Base-by-base conservation (phyloP, 2,329 filamentous ascomycete species). In the Colletotrichum zoysiae region DNA sequence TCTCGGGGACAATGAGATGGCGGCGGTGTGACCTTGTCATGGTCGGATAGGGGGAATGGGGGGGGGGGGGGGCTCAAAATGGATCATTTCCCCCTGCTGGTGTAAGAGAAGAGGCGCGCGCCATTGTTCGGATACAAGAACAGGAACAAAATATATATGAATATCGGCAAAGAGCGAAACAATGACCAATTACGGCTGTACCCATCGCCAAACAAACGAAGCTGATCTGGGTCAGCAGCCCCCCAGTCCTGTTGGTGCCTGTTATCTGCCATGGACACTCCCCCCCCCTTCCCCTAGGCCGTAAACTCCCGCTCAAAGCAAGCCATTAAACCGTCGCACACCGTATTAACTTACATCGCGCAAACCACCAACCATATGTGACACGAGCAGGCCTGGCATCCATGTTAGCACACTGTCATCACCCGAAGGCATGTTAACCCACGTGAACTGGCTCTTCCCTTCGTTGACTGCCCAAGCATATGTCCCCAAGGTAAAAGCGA, bases 1-100 rank as follows among this genome's bases (percentile, higher is more conserved):
- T 16, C 4, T 65, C 57, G 61, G 38, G 16, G 67, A 73, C 14
- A 42, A 73, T 12, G 67, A 70, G 70, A 70, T 70, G 67, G 55
- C 50, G 33, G 70, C 48, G 2, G 60, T 48, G 26, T 73, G 42
- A 71, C 33, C 14, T n/a, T 12, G 5, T 5, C 14, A 6, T 3
- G 5, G 23, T 20, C 53, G 18, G 20, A 38, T 35, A 35, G 8
- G 14, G n/a, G n/a, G n/a, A n/a, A n/a, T n/a, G n/a, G n/a, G n/a
- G n/a, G n/a, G 40, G 40, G 23, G 26, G 20, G 30, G 5, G 8
- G 7, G 20, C 33, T 30, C n/a, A n/a, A 35, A n/a, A 20, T 11
- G 40, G 23, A 12, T 35, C 5, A 5, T 16, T 18, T 42, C 40
- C 1, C 30, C 2, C 33, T 2, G 33, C 53, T 14, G 11, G 14